Evolutionary conservation across 805 yeast species (phyloP).

Genomic region (Metschnikowia aberdeeniae): DNA sequence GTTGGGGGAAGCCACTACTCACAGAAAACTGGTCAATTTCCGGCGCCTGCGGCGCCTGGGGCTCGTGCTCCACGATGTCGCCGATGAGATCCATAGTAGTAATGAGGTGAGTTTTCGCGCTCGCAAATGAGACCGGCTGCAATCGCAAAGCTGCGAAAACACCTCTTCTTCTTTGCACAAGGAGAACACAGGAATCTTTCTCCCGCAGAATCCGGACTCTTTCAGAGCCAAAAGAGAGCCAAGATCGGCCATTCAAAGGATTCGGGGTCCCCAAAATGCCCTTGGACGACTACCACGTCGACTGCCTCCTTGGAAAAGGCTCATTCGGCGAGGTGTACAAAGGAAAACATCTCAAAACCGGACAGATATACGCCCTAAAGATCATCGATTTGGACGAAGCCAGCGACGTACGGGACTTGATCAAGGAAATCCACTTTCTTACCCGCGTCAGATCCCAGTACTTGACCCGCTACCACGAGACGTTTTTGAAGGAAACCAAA

Average conservation of each 20-base stretch:
- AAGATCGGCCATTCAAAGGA: not conserved
- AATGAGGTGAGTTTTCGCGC: not conserved
- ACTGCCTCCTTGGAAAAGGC: conserved; percentile 58
- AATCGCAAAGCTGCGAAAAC: conserved; percentile 5
- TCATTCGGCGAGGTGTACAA: conserved; percentile 84
- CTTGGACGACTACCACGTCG: conserved; percentile 15
- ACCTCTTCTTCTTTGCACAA: not conserved
- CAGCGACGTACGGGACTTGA: conserved; percentile 60
- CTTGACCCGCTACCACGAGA: conserved; percentile 59
- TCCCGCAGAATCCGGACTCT: not conserved
- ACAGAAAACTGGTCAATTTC: conserved; percentile 10
- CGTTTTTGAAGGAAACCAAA: conserved; percentile 58
- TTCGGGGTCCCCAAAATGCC: conserved; percentile 9
- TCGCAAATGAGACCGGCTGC: conserved; percentile 2
- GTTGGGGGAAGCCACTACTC: conserved; percentile 35
- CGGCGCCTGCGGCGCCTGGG: conserved; percentile 26
- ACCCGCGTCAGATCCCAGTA: conserved; percentile 31
- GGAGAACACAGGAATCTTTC: not conserved
- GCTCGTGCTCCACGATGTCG: conserved; percentile 66
- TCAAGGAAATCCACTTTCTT: conserved; percentile 76
- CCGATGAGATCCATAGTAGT: conserved; percentile 60
- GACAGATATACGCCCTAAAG: conserved; percentile 72
- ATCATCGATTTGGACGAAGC: conserved; percentile 76
- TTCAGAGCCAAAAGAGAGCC: not conserved
- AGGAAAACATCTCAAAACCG: conserved; percentile 38